Conservation (phyloP, 1,284 basidiomycete species). For the Ceratorhiza oryzae-sativae region DNA sequence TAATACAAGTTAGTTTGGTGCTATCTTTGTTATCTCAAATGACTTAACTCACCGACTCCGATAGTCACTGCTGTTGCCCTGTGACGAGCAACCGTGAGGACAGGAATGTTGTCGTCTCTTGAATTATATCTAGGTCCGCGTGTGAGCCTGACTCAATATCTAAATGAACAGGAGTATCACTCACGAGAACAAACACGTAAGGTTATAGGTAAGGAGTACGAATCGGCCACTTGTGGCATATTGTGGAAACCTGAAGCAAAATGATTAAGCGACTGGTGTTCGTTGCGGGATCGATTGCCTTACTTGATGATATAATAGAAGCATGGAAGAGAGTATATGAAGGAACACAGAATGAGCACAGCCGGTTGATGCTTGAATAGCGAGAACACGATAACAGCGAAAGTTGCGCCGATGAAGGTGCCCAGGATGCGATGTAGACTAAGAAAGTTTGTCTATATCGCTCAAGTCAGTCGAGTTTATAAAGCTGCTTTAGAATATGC, state of each 20-base stretch:
- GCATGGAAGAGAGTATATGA: slow-evolving; percentile 91
- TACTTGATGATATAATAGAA: slow-evolving; percentile 88
- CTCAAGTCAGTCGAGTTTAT: slow-evolving; percentile 37
- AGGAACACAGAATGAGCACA: slow-evolving; percentile 82
- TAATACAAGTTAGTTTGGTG: slow-evolving; percentile 49
- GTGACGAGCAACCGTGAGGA: slow-evolving; percentile 75
- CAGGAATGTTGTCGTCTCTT: slow-evolving; percentile 72
- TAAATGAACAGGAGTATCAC: slow-evolving; percentile 46
- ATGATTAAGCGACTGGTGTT: background rate
- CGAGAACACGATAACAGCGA: slow-evolving; percentile 75
- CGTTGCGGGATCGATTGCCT: slow-evolving; percentile 39
- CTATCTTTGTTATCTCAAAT: no score
- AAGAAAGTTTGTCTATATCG: slow-evolving; percentile 77
- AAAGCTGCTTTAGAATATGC: slow-evolving; percentile 47
- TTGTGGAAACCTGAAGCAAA: slow-evolving; percentile 55
- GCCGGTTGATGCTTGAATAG: slow-evolving; percentile 79
- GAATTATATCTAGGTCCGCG: slow-evolving; percentile 75
- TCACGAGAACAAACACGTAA: slow-evolving; percentile 87
- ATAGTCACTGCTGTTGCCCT: slow-evolving; percentile 83
- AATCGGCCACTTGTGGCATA: slow-evolving; percentile 85
- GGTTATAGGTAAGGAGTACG: slow-evolving; percentile 88
- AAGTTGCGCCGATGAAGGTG: slow-evolving; percentile 82
- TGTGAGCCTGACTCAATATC: background rate
- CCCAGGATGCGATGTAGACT: slow-evolving; percentile 80
- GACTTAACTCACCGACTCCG: slow-evolving; percentile 57